Percentiles rank a stretch among this genome's conserved stretches.
Conservation (phyloP, 1,139 yeast species). For the Geotrichum restrictum region DNA sequence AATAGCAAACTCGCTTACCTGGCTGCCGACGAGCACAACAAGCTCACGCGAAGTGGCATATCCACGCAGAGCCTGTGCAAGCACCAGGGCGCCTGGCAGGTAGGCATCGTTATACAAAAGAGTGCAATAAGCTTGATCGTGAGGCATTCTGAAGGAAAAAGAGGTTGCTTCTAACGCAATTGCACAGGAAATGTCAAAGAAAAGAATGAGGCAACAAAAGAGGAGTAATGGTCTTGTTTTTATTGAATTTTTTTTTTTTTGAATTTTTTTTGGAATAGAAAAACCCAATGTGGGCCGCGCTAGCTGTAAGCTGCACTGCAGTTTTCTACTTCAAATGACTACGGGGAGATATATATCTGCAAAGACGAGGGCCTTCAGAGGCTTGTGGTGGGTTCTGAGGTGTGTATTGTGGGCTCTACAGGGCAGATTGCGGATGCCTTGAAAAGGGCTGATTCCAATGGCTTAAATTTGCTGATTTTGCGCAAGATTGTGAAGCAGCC, state of each 20-base stretch:
- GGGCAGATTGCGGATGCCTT: too few relatives aligned
- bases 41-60: constrained; percentile 25
- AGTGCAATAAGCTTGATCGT: constrained; percentile 55
- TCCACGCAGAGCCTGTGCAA: constrained; percentile 46
- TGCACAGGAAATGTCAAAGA: neutral
- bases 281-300: too few relatives aligned
- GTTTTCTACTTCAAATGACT: too few relatives aligned
- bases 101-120: constrained; percentile 62
- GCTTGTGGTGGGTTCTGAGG: too few relatives aligned
- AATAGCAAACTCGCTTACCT: constrained; percentile 30
- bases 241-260: neutral
- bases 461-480: too few relatives aligned
- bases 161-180: neutral
- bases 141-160: constrained; percentile 1
- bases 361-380: too few relatives aligned
- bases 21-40: constrained; percentile 38
- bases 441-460: too few relatives aligned
- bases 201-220: neutral
- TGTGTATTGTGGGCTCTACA: too few relatives aligned
- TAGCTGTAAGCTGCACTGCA: too few relatives aligned
- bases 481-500: too few relatives aligned
- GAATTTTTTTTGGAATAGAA: neutral
- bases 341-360: too few relatives aligned
- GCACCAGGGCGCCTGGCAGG: constrained; percentile 70
- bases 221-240: neutral